These are phyloP conservation scores for Coemansia sp. DNA, from an alignment of 192 early-diverging fungal genomes.

Conservation along the genomic window DNA sequence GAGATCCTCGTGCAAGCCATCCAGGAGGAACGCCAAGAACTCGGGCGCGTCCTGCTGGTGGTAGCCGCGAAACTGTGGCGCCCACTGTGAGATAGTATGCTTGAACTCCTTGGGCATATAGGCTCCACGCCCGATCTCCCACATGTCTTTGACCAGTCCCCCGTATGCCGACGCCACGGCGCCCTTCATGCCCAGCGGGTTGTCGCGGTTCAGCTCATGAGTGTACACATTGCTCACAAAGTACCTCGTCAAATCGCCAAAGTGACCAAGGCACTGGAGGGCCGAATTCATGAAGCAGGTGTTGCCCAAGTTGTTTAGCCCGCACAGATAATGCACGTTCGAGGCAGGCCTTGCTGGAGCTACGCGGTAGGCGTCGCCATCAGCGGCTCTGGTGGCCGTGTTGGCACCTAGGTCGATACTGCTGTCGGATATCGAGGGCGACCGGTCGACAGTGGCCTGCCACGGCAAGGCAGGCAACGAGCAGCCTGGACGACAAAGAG, in stretches of 20 bases:
- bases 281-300: slow-evolving; percentile 93
- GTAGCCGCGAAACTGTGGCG: slow-evolving; percentile 63
- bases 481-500: not conserved
- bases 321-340: slow-evolving; percentile 56
- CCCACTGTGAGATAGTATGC: slow-evolving; percentile 54
- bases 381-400: not conserved
- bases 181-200: slow-evolving; percentile 74
- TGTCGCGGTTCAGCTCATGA: slow-evolving; percentile 65
- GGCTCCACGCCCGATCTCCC: slow-evolving; percentile 55
- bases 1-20: slow-evolving; percentile 85
- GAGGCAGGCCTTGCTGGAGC: not conserved
- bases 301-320: slow-evolving; percentile 82
- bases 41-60: slow-evolving; percentile 86
- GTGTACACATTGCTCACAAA: slow-evolving; percentile 60
- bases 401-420: not conserved
- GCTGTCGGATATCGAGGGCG: not conserved
- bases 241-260: slow-evolving; percentile 62
- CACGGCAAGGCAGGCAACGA: not conserved
- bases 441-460: slow-evolving; percentile 3
- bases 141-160: slow-evolving; percentile 62
- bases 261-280: slow-evolving; percentile 84
- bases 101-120: slow-evolving; percentile 81
- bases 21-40: slow-evolving; percentile 74
- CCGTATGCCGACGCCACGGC: slow-evolving; percentile 69
- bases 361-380: not conserved